Conservation (phyloP, 2,329 filamentous ascomycete species). For the Hymenoscyphus albidus region DNA sequence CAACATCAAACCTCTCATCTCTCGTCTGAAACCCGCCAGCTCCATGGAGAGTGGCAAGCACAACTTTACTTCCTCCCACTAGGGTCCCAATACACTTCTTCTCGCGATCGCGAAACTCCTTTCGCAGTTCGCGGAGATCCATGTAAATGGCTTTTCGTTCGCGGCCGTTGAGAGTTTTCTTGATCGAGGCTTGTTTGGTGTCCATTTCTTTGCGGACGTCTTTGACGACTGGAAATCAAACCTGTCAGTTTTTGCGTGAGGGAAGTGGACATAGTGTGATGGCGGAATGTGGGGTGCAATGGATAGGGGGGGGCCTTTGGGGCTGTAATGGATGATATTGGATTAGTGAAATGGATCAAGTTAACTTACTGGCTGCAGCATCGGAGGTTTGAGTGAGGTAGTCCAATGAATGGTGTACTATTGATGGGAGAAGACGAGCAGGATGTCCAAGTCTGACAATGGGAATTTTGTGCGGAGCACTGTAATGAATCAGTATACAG, state of each 20-base stretch:
- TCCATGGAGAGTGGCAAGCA: constrained; percentile 88
- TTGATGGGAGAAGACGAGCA: constrained; percentile 80
- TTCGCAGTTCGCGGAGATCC: constrained; percentile 79
- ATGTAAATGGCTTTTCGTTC: constrained; percentile 79
- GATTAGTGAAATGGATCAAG: background rate
- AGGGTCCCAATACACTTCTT: constrained; percentile 73
- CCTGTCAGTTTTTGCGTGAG: background rate
- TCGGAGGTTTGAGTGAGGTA: constrained; percentile 87
- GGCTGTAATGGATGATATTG: background rate
- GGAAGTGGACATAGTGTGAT: background rate
- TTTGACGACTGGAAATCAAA: constrained; percentile 56
- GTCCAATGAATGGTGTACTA: constrained; percentile 86
- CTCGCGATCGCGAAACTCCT: constrained; percentile 85
- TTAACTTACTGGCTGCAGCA: constrained; percentile 59
- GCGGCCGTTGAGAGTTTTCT: constrained; percentile 76
- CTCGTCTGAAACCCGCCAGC: constrained; percentile 81
- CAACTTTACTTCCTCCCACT: constrained; percentile 74
- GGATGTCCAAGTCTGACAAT: constrained; percentile 91
- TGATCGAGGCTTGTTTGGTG: constrained; percentile 79
- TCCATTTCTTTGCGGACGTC: constrained; percentile 94
- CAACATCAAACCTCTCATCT: constrained; percentile 80
- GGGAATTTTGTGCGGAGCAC: constrained; percentile 72
- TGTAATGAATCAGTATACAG: too few species aligned
- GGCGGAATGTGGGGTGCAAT: background rate
- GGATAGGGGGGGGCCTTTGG: background rate